Percentiles rank a stretch among this genome's conserved stretches.
Conservation (phyloP, 192 early-diverging fungal genomes). For the Ambispora gerdemannii region DNA sequence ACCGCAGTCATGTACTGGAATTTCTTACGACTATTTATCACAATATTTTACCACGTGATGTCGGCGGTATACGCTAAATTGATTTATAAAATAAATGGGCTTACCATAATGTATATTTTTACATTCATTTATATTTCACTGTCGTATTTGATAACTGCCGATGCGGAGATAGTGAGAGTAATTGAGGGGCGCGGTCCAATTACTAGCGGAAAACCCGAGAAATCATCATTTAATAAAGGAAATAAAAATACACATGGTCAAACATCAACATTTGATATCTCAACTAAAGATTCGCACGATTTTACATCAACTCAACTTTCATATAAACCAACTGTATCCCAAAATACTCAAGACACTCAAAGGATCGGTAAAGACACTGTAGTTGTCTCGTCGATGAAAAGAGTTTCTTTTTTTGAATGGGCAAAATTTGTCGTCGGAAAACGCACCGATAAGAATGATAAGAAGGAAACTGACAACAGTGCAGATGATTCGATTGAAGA, state of each 20-base stretch:
- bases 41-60: neutral
- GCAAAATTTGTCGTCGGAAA: neutral
- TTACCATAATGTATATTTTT: too few relatives aligned
- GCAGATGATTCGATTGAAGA: neutral
- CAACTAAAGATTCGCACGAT: neutral
- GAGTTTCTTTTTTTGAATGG: conserved; percentile 23
- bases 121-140: neutral
- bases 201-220: neutral
- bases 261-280: neutral
- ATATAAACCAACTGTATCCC: neutral
- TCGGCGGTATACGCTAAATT: too few relatives aligned
- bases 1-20: conserved; percentile 31
- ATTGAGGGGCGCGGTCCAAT: neutral
- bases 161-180: conserved; percentile 24
- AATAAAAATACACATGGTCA: neutral
- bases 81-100: neutral
- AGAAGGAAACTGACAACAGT: neutral
- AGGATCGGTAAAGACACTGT: neutral
- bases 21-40: conserved; percentile 5
- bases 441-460: neutral
- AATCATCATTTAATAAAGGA: neutral
- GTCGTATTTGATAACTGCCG: conserved; percentile 15
- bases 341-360: neutral
- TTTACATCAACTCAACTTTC: neutral
- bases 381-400: conserved; percentile 21